Conservation (phyloP, 31 red algal genomes). For the Asparagopsis taxiformis region DNA sequence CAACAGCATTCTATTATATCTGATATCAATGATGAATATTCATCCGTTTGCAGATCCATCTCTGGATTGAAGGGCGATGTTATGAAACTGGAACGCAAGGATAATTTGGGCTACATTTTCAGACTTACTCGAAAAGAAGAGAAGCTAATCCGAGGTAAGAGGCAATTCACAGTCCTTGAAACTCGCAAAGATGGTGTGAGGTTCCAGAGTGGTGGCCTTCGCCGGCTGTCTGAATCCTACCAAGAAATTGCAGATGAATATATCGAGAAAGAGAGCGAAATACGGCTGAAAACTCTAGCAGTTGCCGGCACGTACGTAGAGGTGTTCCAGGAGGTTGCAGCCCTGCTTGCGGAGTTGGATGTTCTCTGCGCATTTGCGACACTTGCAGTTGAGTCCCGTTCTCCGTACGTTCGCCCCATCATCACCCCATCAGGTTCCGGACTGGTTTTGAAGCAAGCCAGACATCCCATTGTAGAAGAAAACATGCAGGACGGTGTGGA, state of each 20-base stretch:
- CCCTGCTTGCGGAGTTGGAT: slow-evolving; percentile 79
- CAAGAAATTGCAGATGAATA: slow-evolving; percentile 67
- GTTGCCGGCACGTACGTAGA: slow-evolving; percentile 79
- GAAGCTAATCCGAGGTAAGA: slow-evolving; percentile 85
- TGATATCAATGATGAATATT: slow-evolving; percentile 58
- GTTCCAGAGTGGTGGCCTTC: slow-evolving; percentile 67
- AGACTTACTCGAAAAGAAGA: slow-evolving; percentile 92
- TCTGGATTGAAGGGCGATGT: slow-evolving; percentile 55
- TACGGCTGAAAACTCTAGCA: slow-evolving; percentile 76
- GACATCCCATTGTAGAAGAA: slow-evolving; percentile 95
- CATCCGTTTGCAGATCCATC: slow-evolving; percentile 23
- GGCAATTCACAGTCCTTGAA: slow-evolving; percentile 74
- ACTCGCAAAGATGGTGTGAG: slow-evolving; percentile 98
- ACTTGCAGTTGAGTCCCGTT: slow-evolving; percentile 53
- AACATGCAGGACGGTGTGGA: slow-evolving; percentile 56
- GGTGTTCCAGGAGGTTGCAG: slow-evolving; percentile 63
- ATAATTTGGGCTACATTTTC: slow-evolving; percentile 89
- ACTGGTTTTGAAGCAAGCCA: slow-evolving; percentile 58
- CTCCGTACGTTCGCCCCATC: slow-evolving; percentile 62
- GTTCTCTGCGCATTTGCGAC: slow-evolving; percentile 80
- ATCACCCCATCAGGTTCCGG: slow-evolving; percentile 49
- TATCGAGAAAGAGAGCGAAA: slow-evolving; percentile 51
- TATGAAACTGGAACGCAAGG: slow-evolving; percentile 93
- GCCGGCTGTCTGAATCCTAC: slow-evolving; percentile 59
- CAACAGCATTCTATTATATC: slow-evolving; percentile 71